Evolutionary conservation across 2,329 filamentous ascomycete species (phyloP).

Genomic region (Fusarium keratoplasticum): DNA sequence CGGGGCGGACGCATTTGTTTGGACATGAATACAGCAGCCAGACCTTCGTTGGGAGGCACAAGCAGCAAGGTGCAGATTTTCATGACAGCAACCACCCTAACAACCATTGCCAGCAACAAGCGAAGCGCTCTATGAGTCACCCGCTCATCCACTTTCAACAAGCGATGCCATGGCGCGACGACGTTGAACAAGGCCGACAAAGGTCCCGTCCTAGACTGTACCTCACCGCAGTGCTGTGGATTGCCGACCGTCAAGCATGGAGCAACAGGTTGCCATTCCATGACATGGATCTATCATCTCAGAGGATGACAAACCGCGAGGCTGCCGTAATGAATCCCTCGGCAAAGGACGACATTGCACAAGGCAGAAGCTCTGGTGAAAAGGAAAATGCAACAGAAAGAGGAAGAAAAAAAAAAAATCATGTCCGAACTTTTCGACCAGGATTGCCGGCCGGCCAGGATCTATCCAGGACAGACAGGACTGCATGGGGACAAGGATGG

Average conservation of each 20-base stretch:
- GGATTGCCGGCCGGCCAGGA: slow-evolving; percentile 26
- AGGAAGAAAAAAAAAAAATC: slow-evolving; percentile 29
- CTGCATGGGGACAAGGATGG: slow-evolving; percentile 39
- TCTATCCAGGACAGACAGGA: slow-evolving; percentile 22
- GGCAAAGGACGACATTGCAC: slow-evolving; percentile 18
- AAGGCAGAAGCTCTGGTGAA: slow-evolving; percentile 17
- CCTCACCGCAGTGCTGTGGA: neutral
- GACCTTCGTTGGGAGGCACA: slow-evolving; percentile 44
- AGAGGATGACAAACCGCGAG: slow-evolving; percentile 14
- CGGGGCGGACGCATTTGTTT: slow-evolving; percentile 43
- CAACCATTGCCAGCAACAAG: slow-evolving; percentile 31
- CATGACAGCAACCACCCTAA: slow-evolving; percentile 27
- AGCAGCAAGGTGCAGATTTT: slow-evolving; percentile 34
- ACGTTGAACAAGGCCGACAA: slow-evolving; percentile 10
- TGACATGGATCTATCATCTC: slow-evolving; percentile 19
- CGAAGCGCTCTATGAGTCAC: slow-evolving; percentile 43
- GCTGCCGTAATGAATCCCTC: slow-evolving; percentile 10
- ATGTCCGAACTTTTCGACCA: slow-evolving; percentile 29
- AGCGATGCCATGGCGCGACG: slow-evolving; percentile 11
- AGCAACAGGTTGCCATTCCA: slow-evolving; percentile 14
- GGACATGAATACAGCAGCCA: slow-evolving; percentile 47
- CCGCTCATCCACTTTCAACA: slow-evolving; percentile 32
- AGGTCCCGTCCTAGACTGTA: neutral
- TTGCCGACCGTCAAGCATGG: slow-evolving; percentile 4
- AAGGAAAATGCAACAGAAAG: slow-evolving; percentile 17